Evolutionary conservation across 108 stramenopile genomes (phyloP).

Genomic region (Epithemia pelagica): DNA sequence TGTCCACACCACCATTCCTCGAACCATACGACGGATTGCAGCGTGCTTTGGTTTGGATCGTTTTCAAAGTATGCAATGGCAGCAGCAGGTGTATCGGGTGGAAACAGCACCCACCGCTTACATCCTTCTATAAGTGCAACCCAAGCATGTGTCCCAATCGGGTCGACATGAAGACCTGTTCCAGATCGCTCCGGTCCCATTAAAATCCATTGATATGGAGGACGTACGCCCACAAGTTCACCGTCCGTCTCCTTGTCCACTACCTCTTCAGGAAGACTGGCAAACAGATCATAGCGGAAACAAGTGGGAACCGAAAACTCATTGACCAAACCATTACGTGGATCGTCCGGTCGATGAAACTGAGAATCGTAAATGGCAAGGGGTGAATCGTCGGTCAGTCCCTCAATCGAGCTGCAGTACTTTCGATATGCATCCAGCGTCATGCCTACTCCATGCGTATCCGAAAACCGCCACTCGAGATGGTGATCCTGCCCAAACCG

Average conservation of each 20-base stretch:
- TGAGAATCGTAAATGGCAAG: slow-evolving; percentile 80
- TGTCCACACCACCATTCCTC: slow-evolving; percentile 41
- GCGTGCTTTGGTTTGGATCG: slow-evolving; percentile 65
- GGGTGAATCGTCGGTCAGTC: slow-evolving; percentile 65
- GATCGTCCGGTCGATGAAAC: slow-evolving; percentile 46
- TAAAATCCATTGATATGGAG: slow-evolving; percentile 81
- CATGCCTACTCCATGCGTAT: slow-evolving; percentile 75
- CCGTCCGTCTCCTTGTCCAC: slow-evolving; percentile 14
- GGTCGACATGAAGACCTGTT: slow-evolving; percentile 84
- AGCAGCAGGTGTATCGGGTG: slow-evolving; percentile 47
- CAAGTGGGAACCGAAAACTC: slow-evolving; percentile 69
- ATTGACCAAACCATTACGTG: slow-evolving; percentile 31
- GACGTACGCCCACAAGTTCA: no score
- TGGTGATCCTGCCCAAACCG: slow-evolving; percentile 63
- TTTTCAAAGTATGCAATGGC: slow-evolving; percentile 59
- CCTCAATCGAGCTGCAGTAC: slow-evolving; percentile 52
- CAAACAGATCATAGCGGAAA: slow-evolving; percentile 70
- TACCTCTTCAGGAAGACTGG: no score
- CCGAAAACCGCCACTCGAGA: slow-evolving; percentile 63
- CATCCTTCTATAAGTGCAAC: slow-evolving; percentile 66
- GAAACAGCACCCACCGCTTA: slow-evolving; percentile 82
- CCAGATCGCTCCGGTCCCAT: slow-evolving; percentile 73
- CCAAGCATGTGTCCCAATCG: slow-evolving; percentile 81
- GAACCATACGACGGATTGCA: slow-evolving; percentile 71
- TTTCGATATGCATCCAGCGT: slow-evolving; percentile 56